These are phyloP conservation scores for Aspergillus egyptiacus DNA, from an alignment of 495 filamentous ascomycete genomes.

Conservation along the genomic window DNA sequence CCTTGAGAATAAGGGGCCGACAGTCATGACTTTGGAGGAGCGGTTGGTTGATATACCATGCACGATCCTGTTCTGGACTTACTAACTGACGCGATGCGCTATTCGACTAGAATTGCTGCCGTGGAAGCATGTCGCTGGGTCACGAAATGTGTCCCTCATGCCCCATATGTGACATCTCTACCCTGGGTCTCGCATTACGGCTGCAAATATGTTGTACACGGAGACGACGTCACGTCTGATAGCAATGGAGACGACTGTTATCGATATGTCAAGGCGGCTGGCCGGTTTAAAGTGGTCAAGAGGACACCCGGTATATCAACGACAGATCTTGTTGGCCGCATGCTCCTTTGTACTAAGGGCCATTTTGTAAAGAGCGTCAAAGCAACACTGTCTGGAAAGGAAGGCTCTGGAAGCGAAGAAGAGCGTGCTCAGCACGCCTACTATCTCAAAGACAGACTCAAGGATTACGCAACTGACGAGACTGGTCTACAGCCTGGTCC, in stretches of 20 bases:
- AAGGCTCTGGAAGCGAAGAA: slow-evolving; percentile 61
- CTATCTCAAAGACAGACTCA: slow-evolving; percentile 64
- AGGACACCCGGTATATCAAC: slow-evolving; percentile 95
- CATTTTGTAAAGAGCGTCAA: slow-evolving; percentile 80
- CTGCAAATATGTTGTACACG: slow-evolving; percentile 88
- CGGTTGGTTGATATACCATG: slow-evolving; percentile 49
- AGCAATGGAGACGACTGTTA: slow-evolving; percentile 91
- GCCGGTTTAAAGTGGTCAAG: slow-evolving; percentile 88
- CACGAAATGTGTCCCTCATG: slow-evolving; percentile 71
- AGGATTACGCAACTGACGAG: slow-evolving; percentile 81
- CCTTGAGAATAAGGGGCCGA: slow-evolving; percentile 92
- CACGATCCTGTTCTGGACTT: neutral
- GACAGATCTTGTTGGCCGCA: slow-evolving; percentile 92
- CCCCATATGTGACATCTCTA: slow-evolving; percentile 91
- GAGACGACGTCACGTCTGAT: slow-evolving; percentile 83
- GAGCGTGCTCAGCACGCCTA: slow-evolving; percentile 57
- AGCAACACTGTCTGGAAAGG: slow-evolving; percentile 58
- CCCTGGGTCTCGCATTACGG: slow-evolving; percentile 93
- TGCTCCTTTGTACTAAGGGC: slow-evolving; percentile 85
- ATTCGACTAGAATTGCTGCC: slow-evolving; percentile 56
- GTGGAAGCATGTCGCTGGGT: slow-evolving; percentile 95
- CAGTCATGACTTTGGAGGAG: slow-evolving; percentile 90
- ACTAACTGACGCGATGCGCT: slow-evolving; percentile 20
- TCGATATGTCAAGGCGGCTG: slow-evolving; percentile 86
- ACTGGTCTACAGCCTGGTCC: slow-evolving; percentile 62